These are phyloP conservation scores for Fragilaria crotonensis DNA, from an alignment of 108 stramenopile genomes.

Conservation along the genomic window DNA sequence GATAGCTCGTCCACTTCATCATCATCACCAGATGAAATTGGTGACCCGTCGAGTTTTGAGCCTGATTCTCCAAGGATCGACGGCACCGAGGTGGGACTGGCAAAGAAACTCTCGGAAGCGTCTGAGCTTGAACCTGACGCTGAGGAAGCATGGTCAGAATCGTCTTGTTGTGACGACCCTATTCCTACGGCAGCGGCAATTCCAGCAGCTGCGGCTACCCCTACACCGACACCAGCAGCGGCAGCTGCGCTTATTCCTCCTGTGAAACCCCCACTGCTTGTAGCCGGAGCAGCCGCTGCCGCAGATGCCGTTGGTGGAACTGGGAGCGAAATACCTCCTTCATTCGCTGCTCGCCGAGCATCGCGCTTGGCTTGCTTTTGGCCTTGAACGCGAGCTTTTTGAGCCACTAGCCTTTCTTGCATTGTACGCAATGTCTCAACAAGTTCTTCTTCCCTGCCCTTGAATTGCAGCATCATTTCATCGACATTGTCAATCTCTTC, in stretches of 20 bases:
- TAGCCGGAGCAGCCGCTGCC: background rate
- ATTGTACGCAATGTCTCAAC: conserved; percentile 77
- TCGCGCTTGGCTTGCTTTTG: conserved; percentile 75
- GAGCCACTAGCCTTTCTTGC: conserved; percentile 79
- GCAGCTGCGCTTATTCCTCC: conserved; percentile 9
- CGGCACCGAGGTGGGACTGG: background rate
- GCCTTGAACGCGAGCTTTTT: conserved; percentile 56
- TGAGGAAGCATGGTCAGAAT: background rate
- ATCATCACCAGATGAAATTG: background rate
- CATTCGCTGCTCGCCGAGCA: conserved; percentile 29
- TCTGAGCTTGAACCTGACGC: background rate
- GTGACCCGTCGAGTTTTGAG: background rate
- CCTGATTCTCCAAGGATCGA: background rate
- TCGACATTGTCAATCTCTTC: conserved; percentile 86
- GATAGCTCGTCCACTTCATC: background rate
- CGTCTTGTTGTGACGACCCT: background rate
- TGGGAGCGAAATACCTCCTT: conserved; percentile 1
- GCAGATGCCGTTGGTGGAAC: background rate
- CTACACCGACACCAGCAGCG: conserved; percentile 6
- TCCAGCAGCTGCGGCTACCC: conserved; percentile 4
- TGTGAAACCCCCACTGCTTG: background rate
- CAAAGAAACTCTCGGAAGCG: background rate
- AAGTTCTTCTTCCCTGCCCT: conserved; percentile 84
- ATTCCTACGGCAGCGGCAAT: conserved; percentile 4
- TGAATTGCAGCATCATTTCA: conserved; percentile 85